Conservation (phyloP, 2,329 filamentous ascomycete species). For the Fusarium sp. region DNA sequence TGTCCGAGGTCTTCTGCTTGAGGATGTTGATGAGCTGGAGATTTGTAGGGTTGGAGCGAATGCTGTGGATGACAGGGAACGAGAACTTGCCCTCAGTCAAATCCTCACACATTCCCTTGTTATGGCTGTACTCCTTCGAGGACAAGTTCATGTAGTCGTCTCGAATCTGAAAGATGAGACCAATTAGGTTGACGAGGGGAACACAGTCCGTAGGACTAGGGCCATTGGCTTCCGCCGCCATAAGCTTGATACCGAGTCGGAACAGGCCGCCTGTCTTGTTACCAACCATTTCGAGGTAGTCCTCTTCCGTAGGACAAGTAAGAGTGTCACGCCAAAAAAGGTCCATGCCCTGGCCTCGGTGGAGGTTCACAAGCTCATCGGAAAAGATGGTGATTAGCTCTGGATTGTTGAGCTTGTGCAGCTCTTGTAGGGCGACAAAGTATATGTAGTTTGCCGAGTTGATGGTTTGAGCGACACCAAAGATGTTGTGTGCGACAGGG, state of each 20-base stretch:
- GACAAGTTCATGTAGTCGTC: conserved; percentile 94
- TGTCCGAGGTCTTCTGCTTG: conserved; percentile 86
- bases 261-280: conserved; percentile 93
- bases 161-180: conserved; percentile 88
- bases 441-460: conserved; percentile 93
- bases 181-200: conserved; percentile 85
- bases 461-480: conserved; percentile 87
- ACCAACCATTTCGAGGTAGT: conserved; percentile 93
- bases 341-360: conserved; percentile 90
- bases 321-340: conserved; percentile 89
- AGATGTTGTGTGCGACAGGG: conserved; percentile 85
- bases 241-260: conserved; percentile 84
- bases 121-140: conserved; percentile 77
- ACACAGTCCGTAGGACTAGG: conserved; percentile 71
- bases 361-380: conserved; percentile 85
- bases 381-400: conserved; percentile 76
- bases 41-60: conserved; percentile 78
- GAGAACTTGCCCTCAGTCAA: conserved; percentile 97
- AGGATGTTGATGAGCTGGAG: conserved; percentile 90
- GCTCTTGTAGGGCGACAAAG: conserved; percentile 80
- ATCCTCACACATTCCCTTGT: conserved; percentile 96
- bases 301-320: conserved; percentile 84
- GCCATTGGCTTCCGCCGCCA: conserved; percentile 76
- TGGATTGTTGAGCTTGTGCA: conserved; percentile 76
- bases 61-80: conserved; percentile 94